Percentiles rank a stretch among this genome's conserved stretches.
Conservation (phyloP, 306 rosid species). For the Pterocarpus santalinus region DNA sequence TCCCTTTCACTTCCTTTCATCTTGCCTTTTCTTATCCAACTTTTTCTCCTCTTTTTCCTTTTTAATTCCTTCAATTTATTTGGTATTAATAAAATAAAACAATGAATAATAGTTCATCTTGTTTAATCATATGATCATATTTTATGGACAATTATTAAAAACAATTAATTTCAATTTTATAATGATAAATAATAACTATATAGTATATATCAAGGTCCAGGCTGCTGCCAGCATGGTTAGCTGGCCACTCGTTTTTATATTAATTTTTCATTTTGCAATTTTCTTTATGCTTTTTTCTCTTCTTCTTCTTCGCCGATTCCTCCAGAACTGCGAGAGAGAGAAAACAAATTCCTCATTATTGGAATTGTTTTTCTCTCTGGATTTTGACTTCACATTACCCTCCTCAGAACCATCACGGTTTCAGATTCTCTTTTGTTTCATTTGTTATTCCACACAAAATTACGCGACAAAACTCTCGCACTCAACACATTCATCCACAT, state of each 20-base stretch:
- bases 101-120: neutral
- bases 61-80: neutral
- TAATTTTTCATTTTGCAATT: constrained; percentile 23
- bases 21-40: neutral
- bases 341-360: constrained; percentile 46
- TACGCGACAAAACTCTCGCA: constrained; percentile 1
- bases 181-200: neutral
- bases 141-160: constrained; percentile 49
- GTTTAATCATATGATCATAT: constrained; percentile 28
- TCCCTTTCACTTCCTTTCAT: neutral
- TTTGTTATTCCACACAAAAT: neutral
- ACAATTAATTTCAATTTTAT: neutral
- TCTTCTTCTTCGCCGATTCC: constrained; percentile 52
- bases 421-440: constrained; percentile 11
- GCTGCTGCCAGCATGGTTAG: constrained; percentile 63
- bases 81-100: neutral
- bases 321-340: constrained; percentile 51
- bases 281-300: neutral
- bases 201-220: constrained; percentile 53
- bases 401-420: constrained; percentile 2
- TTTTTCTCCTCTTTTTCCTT: neutral
- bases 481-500: constrained; percentile 37
- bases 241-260: constrained; percentile 81
- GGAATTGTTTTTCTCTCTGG: constrained; percentile 39
- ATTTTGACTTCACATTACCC: constrained; percentile 51